Evolutionary conservation across 352 stramenopile genomes (phyloP), one percentile per base, ranked within the genome.

Genomic region (Paralagenidium karlingii): DNA sequence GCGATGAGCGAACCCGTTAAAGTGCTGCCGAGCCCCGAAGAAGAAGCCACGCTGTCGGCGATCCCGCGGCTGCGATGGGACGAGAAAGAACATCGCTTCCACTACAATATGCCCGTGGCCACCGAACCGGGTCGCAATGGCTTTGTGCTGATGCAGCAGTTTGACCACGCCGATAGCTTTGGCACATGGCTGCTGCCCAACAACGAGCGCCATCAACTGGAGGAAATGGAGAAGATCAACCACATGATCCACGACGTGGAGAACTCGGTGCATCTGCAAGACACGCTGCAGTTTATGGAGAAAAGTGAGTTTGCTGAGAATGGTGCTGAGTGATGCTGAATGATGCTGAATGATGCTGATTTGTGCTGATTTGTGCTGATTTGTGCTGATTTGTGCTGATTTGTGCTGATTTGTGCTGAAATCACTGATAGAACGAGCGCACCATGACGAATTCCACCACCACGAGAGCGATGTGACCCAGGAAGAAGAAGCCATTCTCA

Each of bases 201-300:
- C 19, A 64, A 53, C 13, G 71, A 86, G 43, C 68, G 61, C 30
- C 56, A 73, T 31, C 63, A 78, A 15, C 42, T 86, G 3, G 56
- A 76, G 36, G 68, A 86, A 47, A 86, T 86, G 71, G 67, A 86
- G 30, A 67, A 64, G 34, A 55, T 82, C 34, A 86, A 86, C 43
- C 21, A 55, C 30, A 64, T 86, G 24, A 82, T 86, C 49, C 54
- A 70, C 26, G 66, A 83, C 34, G 60, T 86, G 18, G 71, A 86
- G 53, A 75, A 78, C 43, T 53, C 66, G 18, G 59, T 76, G 27
- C 63, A 83, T 37, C 47, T 83, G 40, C 66, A 45, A 29, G 59
- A 82, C 53, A 65, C 67, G 5, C 55, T 86, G 39, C 60, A 63
- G 48, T 54, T 62, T 37, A 46, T 83, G 12, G 56, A 86, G 50